Evolutionary conservation across 257 asterid genomes (phyloP), one percentile per base, ranked within the genome.

Genomic region (Henckelia pumila): DNA sequence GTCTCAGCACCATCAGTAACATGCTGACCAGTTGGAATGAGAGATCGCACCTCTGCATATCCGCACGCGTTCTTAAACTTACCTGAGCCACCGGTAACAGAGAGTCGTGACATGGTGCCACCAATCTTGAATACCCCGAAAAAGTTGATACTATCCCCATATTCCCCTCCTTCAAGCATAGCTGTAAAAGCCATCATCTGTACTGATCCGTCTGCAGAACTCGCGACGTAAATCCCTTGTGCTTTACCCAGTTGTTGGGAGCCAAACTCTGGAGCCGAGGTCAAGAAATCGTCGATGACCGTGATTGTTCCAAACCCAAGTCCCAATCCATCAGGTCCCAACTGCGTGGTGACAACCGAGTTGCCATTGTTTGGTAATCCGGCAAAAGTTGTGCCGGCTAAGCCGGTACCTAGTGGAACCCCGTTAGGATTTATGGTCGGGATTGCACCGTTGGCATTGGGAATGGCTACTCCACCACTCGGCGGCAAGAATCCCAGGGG

Each of bases 401-500:
- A 56, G 66, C 98, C 96, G 1, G 96, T 89, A 7, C 98, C 98
- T 4, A 89, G 73, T 0, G 96, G 93, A 70, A 92, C 32, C 63
- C 97, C 96, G 9, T 83, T 86, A 63, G 73, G 59, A 62, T 84
- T 89, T 1, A 85, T 53, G 7, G 95, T 83, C 21, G 95, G 98
- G 22, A 85, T 80, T 2, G 91, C 96, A 0, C 97, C 95, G 26
- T 86, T 88, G 68, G 98, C 83, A 32, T 87, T 92, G 55, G 98
- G 98, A 52, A 92, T 83, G 77, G 82, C 85, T 0, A 92, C 86
- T 0, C 87, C 96, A 33, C 73, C 79, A 33, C 73, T 6, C 0
- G 95, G 96, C 2, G 93, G 87, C 17, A 77, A 65, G 71, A 86
- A 84, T 7, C 98, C 97, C n/a, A 84, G 91, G 16, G 95, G 95